These are phyloP conservation scores for Aspergillus affinis DNA, from an alignment of 495 filamentous ascomycete species.

Conservation along the genomic window DNA sequence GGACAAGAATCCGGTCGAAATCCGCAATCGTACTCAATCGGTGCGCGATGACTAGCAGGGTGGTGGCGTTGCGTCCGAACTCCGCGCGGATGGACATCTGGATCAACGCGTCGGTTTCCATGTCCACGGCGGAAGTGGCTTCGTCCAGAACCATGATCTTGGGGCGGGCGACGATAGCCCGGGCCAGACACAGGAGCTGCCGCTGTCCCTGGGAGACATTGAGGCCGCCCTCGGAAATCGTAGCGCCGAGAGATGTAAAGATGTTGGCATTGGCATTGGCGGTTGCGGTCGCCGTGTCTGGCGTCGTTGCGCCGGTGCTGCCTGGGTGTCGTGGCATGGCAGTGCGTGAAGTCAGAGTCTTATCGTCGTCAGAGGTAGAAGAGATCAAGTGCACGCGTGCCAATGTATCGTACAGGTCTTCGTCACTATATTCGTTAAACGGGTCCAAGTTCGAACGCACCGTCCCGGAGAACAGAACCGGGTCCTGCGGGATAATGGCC, in stretches of 20 bases:
- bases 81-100: slow-evolving; percentile 81
- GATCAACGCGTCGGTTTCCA: slow-evolving; percentile 79
- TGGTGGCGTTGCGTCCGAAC: slow-evolving; percentile 63
- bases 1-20: slow-evolving; percentile 80
- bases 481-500: no score
- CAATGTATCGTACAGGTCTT: no score
- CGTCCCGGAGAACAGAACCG: no score
- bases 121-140: slow-evolving; percentile 86
- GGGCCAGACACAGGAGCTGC: no score
- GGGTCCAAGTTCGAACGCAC: no score
- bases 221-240: no score
- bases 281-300: no score
- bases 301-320: slow-evolving; percentile 62
- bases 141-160: slow-evolving; percentile 89
- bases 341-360: no score
- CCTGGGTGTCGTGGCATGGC: no score
- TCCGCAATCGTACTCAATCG: slow-evolving; percentile 82
- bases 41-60: slow-evolving; percentile 82
- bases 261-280: slow-evolving; percentile 48
- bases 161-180: slow-evolving; percentile 65
- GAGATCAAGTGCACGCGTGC: no score
- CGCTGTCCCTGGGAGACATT: no score
- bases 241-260: slow-evolving; percentile 71
- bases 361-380: slow-evolving; percentile 65
- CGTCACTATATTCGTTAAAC: no score